Conservation (phyloP, 306 rosid species). For the Trifolium dubium region DNA sequence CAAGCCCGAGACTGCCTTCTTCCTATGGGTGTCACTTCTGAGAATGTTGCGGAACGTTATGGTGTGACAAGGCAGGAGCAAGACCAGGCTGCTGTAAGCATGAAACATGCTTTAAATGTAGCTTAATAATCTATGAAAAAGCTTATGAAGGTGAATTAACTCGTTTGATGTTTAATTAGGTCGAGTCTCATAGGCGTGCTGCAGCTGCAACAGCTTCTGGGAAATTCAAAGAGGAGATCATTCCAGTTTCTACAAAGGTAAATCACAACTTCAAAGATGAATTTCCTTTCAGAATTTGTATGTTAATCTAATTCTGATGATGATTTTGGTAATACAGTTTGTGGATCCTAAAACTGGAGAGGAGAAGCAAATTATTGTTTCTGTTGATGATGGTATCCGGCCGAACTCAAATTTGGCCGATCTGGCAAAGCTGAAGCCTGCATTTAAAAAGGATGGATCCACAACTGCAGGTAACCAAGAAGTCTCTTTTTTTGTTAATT, state of each 20-base stretch:
- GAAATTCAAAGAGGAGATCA: conserved; percentile 88
- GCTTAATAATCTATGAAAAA: conserved; percentile 1
- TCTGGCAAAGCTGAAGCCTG: conserved; percentile 88
- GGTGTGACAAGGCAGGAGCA: conserved; percentile 90
- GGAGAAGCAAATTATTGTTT: conserved; percentile 65
- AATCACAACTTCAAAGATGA: conserved; percentile 37
- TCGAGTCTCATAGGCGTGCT: conserved; percentile 88
- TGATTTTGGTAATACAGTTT: conserved; percentile 50
- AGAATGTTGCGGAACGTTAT: conserved; percentile 78
- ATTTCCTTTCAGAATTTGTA: conserved; percentile 25
- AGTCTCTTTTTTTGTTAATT: conserved; percentile 4
- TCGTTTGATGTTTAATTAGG: conserved; percentile 49
- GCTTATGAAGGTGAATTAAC: conserved; percentile 3
- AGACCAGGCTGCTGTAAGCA: conserved; percentile 91
- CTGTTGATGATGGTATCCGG: conserved; percentile 85
- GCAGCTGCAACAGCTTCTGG: conserved; percentile 82
- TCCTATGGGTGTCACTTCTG: conserved; percentile 94
- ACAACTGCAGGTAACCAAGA: conserved; percentile 78
- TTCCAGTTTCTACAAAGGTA: conserved; percentile 87
- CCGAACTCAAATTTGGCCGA: conserved; percentile 60
- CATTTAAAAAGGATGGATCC: conserved; percentile 72
- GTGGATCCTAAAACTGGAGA: conserved; percentile 86
- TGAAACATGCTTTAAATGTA: conserved; percentile 29
- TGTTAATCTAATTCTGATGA: conserved; percentile 31
- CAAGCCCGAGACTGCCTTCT: conserved; percentile 90